Evolutionary conservation across 2,329 filamentous ascomycete genomes (phyloP), one percentile per base, ranked within the genome.

Genomic region (Capronia americana): DNA sequence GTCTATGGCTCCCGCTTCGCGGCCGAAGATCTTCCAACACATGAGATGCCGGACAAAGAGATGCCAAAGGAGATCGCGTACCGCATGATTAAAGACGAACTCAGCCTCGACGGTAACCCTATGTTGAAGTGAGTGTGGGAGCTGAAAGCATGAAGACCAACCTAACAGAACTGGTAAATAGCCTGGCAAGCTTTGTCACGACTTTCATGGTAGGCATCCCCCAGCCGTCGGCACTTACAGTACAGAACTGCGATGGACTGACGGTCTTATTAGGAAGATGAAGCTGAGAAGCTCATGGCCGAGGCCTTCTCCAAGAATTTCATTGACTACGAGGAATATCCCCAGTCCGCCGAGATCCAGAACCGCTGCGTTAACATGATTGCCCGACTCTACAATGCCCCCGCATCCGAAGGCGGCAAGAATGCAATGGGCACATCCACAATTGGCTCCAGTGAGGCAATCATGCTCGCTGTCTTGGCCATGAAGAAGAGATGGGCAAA

Each of bases 401-500:
- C 92, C 0, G 79, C 80, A 0, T 78, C 81, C 14, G 74, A 81
- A 14, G 80, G 85, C 2, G 83, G 85, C 30, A 81, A 83, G 1
- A 87, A 88, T 67, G 88, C 92, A 55, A 87, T 97, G 76, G 93
- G 93, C 48, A 97, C 93, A 0, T 94, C 91, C 4, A 93, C 90
- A 50, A 89, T 97, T 67, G 94, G 94, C 55, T 93, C 90, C 66
- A 96, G 92, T 61, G 94, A 98, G 78, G 80, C 81, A 26, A 83
- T 83, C 69, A 82, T 82, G 79, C 74, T 82, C 6, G 80, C 77
- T 54, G 81, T 79, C 1, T 83, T 97, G 41, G 93, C 93, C 73
- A 97, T 97, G 93, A 97, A 97, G 87, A 92, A 90, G 82, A 88
- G 90, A 74, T 98, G 94, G 94, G 89, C 92, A 82, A 93, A 95